Percentiles rank a stretch among this genome's conserved stretches.
Evolutionary conservation across 371 early-diverging fungal species (phyloP).

Genomic region (Actinomortierella wolfii): DNA sequence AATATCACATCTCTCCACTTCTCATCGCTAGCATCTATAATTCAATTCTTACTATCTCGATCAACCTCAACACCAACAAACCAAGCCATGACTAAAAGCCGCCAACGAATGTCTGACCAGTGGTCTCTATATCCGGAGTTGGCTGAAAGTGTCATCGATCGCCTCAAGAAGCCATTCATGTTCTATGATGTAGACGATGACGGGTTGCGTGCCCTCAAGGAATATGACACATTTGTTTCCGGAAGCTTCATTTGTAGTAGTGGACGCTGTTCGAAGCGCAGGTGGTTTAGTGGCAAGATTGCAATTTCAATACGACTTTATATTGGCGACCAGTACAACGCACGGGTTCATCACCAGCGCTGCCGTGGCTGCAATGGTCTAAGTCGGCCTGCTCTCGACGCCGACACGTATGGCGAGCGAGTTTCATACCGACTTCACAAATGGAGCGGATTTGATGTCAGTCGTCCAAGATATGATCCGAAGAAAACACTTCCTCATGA

Average conservation of each 20-base stretch:
- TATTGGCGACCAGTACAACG: conserved; percentile 10
- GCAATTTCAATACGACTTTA: conserved; percentile 12
- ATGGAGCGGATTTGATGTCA: conserved; percentile 9
- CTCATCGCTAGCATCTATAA: no score
- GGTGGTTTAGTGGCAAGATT: conserved; percentile 14
- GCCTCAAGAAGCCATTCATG: conserved; percentile 4
- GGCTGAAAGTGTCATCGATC: background rate
- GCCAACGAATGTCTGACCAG: background rate
- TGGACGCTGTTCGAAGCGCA: conserved; percentile 5
- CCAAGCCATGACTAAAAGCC: background rate
- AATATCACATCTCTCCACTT: no score
- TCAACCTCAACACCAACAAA: no score
- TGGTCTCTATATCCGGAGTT: conserved; percentile 12
- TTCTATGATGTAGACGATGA: conserved; percentile 8
- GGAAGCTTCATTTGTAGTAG: conserved; percentile 4
- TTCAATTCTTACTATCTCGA: no score
- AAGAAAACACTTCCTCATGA: conserved; percentile 8
- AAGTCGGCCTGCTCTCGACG: conserved; percentile 11
- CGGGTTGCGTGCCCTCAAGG: conserved; percentile 5
- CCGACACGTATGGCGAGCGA: conserved; percentile 13
- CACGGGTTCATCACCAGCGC: conserved; percentile 10
- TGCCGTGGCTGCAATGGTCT: conserved; percentile 7
- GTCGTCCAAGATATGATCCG: background rate
- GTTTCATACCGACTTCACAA: conserved; percentile 12
- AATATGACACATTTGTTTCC: conserved; percentile 9